Evolutionary conservation across 257 asterid genomes (phyloP).

Genomic region (Parsonsia alboflavescens): DNA sequence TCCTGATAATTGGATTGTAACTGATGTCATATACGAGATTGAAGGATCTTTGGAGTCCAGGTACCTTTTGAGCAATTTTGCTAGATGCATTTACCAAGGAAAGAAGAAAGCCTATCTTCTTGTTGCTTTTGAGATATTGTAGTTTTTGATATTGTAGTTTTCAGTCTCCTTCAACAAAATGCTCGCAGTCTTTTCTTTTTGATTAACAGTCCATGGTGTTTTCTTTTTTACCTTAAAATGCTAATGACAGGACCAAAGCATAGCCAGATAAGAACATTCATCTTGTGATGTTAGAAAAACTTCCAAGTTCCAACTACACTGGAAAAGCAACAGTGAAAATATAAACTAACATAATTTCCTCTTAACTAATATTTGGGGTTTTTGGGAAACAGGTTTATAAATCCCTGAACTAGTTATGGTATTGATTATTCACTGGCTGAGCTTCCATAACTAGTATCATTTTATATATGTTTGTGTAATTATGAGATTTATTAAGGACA

Average conservation of each 20-base stretch:
- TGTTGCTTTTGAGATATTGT: neutral
- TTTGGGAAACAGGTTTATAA: neutral
- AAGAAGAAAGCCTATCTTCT: neutral
- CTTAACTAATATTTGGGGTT: neutral
- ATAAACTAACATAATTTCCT: neutral
- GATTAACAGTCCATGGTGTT: neutral
- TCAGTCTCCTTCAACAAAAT: neutral
- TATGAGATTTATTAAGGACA: neutral
- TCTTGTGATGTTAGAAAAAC: neutral
- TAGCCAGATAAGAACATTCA: neutral
- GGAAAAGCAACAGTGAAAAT: slow-evolving; percentile 6
- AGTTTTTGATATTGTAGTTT: neutral
- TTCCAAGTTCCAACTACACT: no score
- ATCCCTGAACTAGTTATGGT: neutral
- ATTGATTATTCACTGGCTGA: neutral
- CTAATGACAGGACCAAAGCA: neutral
- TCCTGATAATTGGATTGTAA: slow-evolving; percentile 98
- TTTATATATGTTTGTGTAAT: neutral
- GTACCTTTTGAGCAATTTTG: slow-evolving; percentile 30
- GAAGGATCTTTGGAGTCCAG: slow-evolving; percentile 91
- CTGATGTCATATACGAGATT: slow-evolving; percentile 79
- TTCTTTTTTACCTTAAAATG: neutral
- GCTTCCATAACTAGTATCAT: neutral
- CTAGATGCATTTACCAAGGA: neutral
- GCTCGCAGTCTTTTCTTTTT: neutral